Base-by-base conservation (phyloP, 208 protist genomes). In the Naegleria fowleri region DNA sequence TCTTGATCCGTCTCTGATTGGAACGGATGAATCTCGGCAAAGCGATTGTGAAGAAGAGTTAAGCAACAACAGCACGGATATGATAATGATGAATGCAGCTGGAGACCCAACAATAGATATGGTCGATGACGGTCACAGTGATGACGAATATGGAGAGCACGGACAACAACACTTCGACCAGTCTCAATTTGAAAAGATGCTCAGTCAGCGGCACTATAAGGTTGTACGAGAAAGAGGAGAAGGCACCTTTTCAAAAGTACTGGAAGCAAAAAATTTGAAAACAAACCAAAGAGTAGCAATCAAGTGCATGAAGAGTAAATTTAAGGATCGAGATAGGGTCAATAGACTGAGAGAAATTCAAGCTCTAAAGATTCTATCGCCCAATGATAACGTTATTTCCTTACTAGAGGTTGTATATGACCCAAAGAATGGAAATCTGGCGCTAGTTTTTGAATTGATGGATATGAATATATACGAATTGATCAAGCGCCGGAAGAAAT, bases 271-370 rank as follows among this genome's bases (percentile, higher is more conserved):
- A 91, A 93, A 96, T 91, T 95, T 96, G 92, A 95, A 98, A 84
- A 98, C 93, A 7, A 93, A 95, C 59, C 94, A 96, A 38, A 92
- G 94, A 16, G 97, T 99, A 6, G 98, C 98, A 0, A 99, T 99
- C 84, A 99, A 99, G 92, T 97, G 97, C 91, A 99, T 99, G 97
- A 99, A 99, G 94, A 98, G 95, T 76, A 93, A 94, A 6, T 99
- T 98, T 90, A 95, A 98, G 39, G 96, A 93, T 1, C 95, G 97
- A 75, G 96, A 98, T 36, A 95, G 98, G 92, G 97, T 99, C 15
- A 99, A 99, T 91, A 96, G 96, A n/a, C 93, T 99, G 15, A 94
- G 98, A n/a, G 98, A 99, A 92, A 99, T 99, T 51, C 97, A 99
- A 90, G 97, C 97, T 0, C 94, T 99, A 0, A 93, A 95, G 13